Base-by-base conservation (phyloP, 2,329 filamentous ascomycete genomes). In the Orbilia javanica region DNA sequence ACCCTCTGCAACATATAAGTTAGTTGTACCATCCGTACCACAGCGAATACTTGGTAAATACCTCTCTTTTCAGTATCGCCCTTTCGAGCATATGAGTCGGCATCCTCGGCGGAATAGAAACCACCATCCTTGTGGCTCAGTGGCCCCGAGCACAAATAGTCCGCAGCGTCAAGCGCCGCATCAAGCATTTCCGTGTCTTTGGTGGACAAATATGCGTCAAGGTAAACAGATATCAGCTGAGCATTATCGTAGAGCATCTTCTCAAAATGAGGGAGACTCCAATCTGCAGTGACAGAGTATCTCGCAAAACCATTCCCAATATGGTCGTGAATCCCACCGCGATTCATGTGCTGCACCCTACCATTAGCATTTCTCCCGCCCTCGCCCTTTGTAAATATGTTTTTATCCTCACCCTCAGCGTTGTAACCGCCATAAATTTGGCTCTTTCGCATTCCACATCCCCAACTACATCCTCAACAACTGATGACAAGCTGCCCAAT, bases 191-290 rank as follows among this genome's bases (percentile, higher is more conserved):
- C 92, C 3, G 89, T 87, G 10, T 91, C 88, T 62, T 88, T 87
- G 0, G 88, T 90, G 27, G 90, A 85, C 13, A 93, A 87, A 87
- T 94, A 98, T 0, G 93, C 94, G 82, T 97, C 94, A 5, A 97
- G 87, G 81, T 96, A 98, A 5, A 96, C 87, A 25, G 91, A 88
- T 1, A 99, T 86, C 0, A 98, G 87, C 80, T 97, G 91, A 0
- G 93, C 91, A 82, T 99, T 97, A 82, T 98, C 96, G 68, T 93
- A 94, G 8, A 97, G 88, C 88, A 98, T 94, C 86, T 98, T 98
- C 85, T 99, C 96, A 81, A 98, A 99, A 83, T 97, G 94, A 10
- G 96, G 96, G 55, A 98, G 86, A 79, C 92, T 93, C 96, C 96
- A 99, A 84, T 98, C 93, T 13, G 90, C 86, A 0, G 95, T 98